Conservation (phyloP, 2,329 filamentous ascomycete genomes). For the Penicillium thymicola region DNA sequence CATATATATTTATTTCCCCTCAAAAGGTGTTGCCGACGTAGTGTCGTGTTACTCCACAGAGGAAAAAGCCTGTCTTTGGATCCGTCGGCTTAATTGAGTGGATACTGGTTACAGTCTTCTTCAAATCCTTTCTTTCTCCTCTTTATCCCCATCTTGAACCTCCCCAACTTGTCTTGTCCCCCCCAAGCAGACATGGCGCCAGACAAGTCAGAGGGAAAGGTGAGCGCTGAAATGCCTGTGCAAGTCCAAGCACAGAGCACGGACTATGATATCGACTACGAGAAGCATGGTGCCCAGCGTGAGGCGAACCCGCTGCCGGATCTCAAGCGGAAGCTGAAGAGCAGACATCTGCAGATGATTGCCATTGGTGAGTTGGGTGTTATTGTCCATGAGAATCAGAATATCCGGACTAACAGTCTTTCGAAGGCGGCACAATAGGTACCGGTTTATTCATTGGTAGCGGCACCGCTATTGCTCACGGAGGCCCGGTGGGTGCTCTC, state of each 20-base stretch:
- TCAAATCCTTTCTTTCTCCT: slow-evolving; percentile 13
- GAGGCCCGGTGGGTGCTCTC: slow-evolving; percentile 63
- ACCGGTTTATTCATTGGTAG: slow-evolving; percentile 70
- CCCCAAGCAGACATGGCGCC: slow-evolving; percentile 25
- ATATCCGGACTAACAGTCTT: not conserved
- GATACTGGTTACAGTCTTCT: slow-evolving; percentile 7
- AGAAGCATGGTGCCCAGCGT: slow-evolving; percentile 38
- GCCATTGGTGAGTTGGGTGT: slow-evolving; percentile 71
- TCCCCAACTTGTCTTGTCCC: not conserved
- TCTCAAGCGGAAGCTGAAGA: slow-evolving; percentile 76
- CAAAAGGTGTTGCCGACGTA: slow-evolving; percentile 2
- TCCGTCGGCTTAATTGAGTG: slow-evolving; percentile 9
- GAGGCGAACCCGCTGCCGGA: slow-evolving; percentile 59
- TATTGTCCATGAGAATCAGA: not conserved
- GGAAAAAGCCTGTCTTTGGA: slow-evolving; percentile 10
- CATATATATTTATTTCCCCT: not conserved
- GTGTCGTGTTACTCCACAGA: slow-evolving; percentile 13
- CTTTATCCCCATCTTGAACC: not conserved
- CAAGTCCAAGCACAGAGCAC: slow-evolving; percentile 18
- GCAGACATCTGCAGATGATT: slow-evolving; percentile 94
- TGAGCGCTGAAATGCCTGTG: slow-evolving; percentile 22
- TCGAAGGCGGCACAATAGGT: slow-evolving; percentile 61
- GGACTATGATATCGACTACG: slow-evolving; percentile 33
- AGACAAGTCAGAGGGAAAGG: slow-evolving; percentile 24
- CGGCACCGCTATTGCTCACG: slow-evolving; percentile 58